Percentiles rank a stretch among this genome's conserved stretches.
Conservation (phyloP, 1,284 basidiomycete species). For the Ceratobasidium sp. region DNA sequence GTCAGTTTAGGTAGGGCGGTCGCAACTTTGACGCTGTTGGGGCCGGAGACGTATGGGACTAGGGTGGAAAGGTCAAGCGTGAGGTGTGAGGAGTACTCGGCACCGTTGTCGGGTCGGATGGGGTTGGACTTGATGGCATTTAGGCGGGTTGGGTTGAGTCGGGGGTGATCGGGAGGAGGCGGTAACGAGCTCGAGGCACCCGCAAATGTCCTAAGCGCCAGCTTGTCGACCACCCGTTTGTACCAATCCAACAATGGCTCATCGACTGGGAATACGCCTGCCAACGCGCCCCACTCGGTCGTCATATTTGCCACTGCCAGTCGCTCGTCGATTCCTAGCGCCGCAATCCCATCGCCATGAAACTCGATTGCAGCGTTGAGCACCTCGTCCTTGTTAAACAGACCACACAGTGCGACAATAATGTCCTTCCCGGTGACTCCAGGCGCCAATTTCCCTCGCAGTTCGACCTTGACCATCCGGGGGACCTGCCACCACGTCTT, state of each 20-base stretch:
- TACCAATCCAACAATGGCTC: constrained; percentile 87
- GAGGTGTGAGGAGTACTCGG: constrained; percentile 87
- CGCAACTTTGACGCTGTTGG: constrained; percentile 96
- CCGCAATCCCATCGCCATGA: constrained; percentile 86
- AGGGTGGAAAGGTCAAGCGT: constrained; percentile 92
- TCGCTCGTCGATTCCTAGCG: constrained; percentile 87
- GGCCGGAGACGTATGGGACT: constrained; percentile 94
- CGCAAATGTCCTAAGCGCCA: constrained; percentile 80
- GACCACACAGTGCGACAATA: constrained; percentile 95
- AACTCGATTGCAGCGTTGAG: constrained; percentile 99
- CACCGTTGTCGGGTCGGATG: constrained; percentile 77
- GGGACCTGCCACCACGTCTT: constrained; percentile 99
- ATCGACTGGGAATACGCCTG: constrained; percentile 95
- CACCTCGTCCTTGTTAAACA: constrained; percentile 97
- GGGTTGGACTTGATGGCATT: constrained; percentile 64
- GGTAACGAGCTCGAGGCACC: constrained; percentile 62
- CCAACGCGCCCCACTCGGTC: constrained; percentile 98
- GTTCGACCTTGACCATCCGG: constrained; percentile 93
- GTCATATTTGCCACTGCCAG: constrained; percentile 99
- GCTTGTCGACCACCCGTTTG: constrained; percentile 73
- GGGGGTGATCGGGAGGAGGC: constrained; percentile 80
- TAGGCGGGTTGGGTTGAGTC: constrained; percentile 81
- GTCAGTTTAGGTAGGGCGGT: constrained; percentile 87
- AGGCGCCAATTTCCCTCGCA: constrained; percentile 79
- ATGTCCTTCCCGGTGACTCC: constrained; percentile 99